Evolutionary conservation across 2,329 filamentous ascomycete genomes (phyloP).

Genomic region (Stromatinia cepivora): DNA sequence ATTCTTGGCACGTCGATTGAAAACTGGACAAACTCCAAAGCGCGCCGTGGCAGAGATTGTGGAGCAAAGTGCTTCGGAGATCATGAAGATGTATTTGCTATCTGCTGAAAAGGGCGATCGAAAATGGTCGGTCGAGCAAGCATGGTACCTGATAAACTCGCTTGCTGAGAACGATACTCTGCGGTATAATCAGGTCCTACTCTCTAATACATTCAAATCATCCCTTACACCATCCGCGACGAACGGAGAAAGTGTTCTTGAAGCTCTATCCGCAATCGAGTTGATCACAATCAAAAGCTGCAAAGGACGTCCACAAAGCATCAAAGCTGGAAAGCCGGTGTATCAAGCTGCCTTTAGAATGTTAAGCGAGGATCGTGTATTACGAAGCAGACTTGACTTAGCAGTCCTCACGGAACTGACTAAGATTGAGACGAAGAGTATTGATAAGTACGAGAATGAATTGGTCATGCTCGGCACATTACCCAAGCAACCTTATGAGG

Average conservation of each 20-base stretch:
- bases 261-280: conserved; percentile 80
- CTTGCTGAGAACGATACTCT: conserved; percentile 69
- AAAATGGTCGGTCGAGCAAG: conserved; percentile 81
- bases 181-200: conserved; percentile 81
- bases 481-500: conserved; percentile 68
- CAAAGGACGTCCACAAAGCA: conserved; percentile 74
- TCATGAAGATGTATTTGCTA: conserved; percentile 89
- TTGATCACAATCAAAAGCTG: conserved; percentile 73
- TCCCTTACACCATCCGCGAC: conserved; percentile 50
- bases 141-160: conserved; percentile 82
- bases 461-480: conserved; percentile 68
- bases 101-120: conserved; percentile 50
- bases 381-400: conserved; percentile 73
- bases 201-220: conserved; percentile 71
- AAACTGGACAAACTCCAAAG: conserved; percentile 78
- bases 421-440: conserved; percentile 69
- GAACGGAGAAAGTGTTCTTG: conserved; percentile 73
- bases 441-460: conserved; percentile 79
- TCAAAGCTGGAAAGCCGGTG: conserved; percentile 81
- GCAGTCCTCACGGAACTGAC: conserved; percentile 67
- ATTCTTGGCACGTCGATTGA: conserved; percentile 86
- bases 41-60: conserved; percentile 86
- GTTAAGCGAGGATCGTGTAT: conserved; percentile 68
- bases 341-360: conserved; percentile 80
- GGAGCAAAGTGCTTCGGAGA: conserved; percentile 83